Evolutionary conservation across 169 alveolate species (phyloP).

Genomic region (Plasmodium cynomolgi): DNA sequence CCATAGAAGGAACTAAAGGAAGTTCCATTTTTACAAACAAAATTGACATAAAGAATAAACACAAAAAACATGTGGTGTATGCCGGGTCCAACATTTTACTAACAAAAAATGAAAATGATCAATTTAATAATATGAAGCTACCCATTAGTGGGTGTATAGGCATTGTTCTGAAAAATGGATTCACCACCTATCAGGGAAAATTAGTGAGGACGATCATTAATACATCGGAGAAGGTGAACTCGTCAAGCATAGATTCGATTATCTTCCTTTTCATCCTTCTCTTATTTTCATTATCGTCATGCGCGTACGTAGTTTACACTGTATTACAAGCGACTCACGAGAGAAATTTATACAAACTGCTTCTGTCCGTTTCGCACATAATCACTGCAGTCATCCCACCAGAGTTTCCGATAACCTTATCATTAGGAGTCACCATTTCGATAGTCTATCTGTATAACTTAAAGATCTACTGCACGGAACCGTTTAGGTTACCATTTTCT

Average conservation of each 20-base stretch:
- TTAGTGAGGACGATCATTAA: slow-evolving; percentile 96
- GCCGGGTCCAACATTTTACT: slow-evolving; percentile 94
- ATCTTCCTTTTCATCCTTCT: slow-evolving; percentile 92
- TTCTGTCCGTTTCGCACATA: slow-evolving; percentile 95
- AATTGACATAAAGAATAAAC: slow-evolving; percentile 75
- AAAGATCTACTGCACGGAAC: slow-evolving; percentile 98
- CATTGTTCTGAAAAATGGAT: slow-evolving; percentile 85
- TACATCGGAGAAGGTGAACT: slow-evolving; percentile 92
- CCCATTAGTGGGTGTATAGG: slow-evolving; percentile 81
- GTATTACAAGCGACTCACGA: slow-evolving; percentile 68
- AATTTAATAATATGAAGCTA: slow-evolving; percentile 63
- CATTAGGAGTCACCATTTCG: slow-evolving; percentile 97
- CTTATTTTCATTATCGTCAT: slow-evolving; percentile 94
- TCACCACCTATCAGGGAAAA: slow-evolving; percentile 96
- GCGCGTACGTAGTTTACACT: slow-evolving; percentile 91
- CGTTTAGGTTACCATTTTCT: slow-evolving; percentile 97
- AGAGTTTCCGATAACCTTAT: slow-evolving; percentile 98
- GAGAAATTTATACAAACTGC: slow-evolving; percentile 87
- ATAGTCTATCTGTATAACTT: slow-evolving; percentile 91
- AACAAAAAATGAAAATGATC: slow-evolving; percentile 81
- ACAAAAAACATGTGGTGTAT: slow-evolving; percentile 90
- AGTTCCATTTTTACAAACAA: slow-evolving; percentile 67
- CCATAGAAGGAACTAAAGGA: slow-evolving; percentile 51
- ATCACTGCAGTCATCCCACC: slow-evolving; percentile 99
- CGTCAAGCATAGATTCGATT: slow-evolving; percentile 94